Evolutionary conservation across 164 flowering plant species (phyloP), one percentile per base, ranked within the genome.

Genomic region (Magnolia kwangsiensis): DNA sequence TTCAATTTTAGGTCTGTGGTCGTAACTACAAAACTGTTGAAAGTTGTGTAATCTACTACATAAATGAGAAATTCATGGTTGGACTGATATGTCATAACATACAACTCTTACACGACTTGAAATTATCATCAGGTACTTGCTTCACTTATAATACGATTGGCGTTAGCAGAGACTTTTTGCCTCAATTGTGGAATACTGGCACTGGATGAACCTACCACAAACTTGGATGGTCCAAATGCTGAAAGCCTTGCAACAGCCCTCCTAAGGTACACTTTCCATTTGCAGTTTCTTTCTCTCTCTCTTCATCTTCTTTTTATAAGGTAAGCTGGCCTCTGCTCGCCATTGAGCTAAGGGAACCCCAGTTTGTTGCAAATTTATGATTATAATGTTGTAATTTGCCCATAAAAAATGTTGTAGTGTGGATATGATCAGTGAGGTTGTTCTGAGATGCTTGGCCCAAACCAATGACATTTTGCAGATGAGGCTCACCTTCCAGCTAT

Each of bases 161-260:
- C 99, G 68, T 78, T 96, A 68, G 99, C 99, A 8, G 99, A 96
- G 80, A 96, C 99, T 0, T 96, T 96, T 80, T 96, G 99, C 86
- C 93, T 96, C 77, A 92, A 92, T 78, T 96, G 99, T 84, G 99
- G 99, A 80, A 96, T 94, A 80, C 86, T 94, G 67, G 99, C 99
- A 19, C 87, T 94, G 37, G 99, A 96, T 84, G 99, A 96, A 75
- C 99, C 99, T 66, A 96, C 99, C n/a, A 96, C 99, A 59, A 96
- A 96, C 81, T 81, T 96, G 76, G 99, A 96, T 81, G 97, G 92
- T 55, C 98, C 99, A 50, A 96, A 96, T 80, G 82, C 95, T n/a
- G 99, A 94, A 81, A 89, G 94, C 83, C 97, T 96, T 74, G 98
- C 99, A 45, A 90, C 97, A 59, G 98, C 98, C 78, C 91, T 96